These are phyloP conservation scores for Teunomyces barrocoloradensis DNA, from an alignment of 805 yeast species.

Conservation along the genomic window DNA sequence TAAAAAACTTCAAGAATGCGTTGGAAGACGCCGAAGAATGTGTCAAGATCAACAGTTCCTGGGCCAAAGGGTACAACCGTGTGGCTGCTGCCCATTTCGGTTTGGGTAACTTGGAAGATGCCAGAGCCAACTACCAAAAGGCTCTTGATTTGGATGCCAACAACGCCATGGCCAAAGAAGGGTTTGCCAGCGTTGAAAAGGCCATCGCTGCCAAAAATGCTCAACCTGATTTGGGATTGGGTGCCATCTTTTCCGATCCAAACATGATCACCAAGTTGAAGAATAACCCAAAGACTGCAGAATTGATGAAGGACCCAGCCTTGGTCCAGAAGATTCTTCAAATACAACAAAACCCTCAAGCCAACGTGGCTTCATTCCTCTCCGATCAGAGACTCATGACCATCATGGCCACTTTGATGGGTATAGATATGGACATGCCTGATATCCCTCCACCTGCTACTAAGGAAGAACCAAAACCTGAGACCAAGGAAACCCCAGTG, in stretches of 20 bases:
- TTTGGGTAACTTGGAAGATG: slow-evolving; percentile 73
- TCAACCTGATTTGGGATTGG: slow-evolving; percentile 73
- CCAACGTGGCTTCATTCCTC: slow-evolving; percentile 65
- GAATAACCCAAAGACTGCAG: slow-evolving; percentile 83
- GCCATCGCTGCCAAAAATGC: slow-evolving; percentile 52
- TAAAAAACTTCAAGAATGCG: slow-evolving; percentile 71
- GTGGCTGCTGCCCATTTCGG: slow-evolving; percentile 93
- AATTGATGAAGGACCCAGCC: slow-evolving; percentile 81
- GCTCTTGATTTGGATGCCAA: slow-evolving; percentile 77
- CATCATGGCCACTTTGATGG: slow-evolving; percentile 80
- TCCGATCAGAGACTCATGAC: slow-evolving; percentile 86
- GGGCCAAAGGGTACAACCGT: slow-evolving; percentile 96
- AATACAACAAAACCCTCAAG: slow-evolving; percentile 70
- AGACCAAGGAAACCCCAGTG: slow-evolving; percentile 17
- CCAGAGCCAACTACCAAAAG: slow-evolving; percentile 67
- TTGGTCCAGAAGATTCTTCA: slow-evolving; percentile 66
- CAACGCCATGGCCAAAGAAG: slow-evolving; percentile 85
- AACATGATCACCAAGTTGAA: slow-evolving; percentile 70
- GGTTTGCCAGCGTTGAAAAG: slow-evolving; percentile 66
- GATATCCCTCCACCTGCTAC: slow-evolving; percentile 15
- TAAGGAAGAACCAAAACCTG: slow-evolving; percentile 6
- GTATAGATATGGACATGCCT: slow-evolving; percentile 64
- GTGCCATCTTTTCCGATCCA: slow-evolving; percentile 78
- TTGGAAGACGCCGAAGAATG: slow-evolving; percentile 83
- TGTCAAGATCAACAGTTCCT: slow-evolving; percentile 72